Evolutionary conservation across 192 early-diverging fungal genomes (phyloP).

Genomic region (Coemansia sp.): DNA sequence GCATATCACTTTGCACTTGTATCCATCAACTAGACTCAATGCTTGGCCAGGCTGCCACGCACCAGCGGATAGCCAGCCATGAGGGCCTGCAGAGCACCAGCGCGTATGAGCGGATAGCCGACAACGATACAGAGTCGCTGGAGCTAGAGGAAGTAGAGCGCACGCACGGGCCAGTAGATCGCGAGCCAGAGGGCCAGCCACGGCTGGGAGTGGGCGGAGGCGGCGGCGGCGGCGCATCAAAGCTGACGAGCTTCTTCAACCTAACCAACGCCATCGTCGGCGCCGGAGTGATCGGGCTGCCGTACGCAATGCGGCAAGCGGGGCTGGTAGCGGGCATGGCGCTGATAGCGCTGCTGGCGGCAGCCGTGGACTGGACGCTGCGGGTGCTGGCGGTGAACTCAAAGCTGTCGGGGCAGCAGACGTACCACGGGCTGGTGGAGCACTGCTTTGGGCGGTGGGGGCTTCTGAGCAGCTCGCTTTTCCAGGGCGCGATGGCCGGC

Average conservation of each 20-base stretch:
- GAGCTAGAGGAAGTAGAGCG: no score
- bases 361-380: constrained; percentile 71
- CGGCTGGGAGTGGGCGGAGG: background rate
- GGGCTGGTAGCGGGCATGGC: constrained; percentile 59
- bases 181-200: background rate
- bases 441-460: constrained; percentile 80
- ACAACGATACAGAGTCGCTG: no score
- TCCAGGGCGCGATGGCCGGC: constrained; percentile 91
- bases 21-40: no score
- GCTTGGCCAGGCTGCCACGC: no score
- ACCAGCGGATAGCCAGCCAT: no score
- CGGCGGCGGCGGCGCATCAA: constrained; percentile 26
- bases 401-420: constrained; percentile 70
- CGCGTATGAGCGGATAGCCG: no score
- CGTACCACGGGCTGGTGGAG: constrained; percentile 80
- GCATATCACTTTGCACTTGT: no score
- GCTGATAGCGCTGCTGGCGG: constrained; percentile 52
- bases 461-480: constrained; percentile 72
- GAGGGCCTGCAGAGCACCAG: no score
- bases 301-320: constrained; percentile 78
- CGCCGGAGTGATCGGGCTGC: constrained; percentile 81
- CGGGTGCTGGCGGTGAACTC: constrained; percentile 66
- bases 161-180: background rate
- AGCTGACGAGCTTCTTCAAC: constrained; percentile 61
- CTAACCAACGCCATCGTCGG: constrained; percentile 94